Conservation (phyloP, 345 rosid genomes). For the Cochlearia excelsa region DNA sequence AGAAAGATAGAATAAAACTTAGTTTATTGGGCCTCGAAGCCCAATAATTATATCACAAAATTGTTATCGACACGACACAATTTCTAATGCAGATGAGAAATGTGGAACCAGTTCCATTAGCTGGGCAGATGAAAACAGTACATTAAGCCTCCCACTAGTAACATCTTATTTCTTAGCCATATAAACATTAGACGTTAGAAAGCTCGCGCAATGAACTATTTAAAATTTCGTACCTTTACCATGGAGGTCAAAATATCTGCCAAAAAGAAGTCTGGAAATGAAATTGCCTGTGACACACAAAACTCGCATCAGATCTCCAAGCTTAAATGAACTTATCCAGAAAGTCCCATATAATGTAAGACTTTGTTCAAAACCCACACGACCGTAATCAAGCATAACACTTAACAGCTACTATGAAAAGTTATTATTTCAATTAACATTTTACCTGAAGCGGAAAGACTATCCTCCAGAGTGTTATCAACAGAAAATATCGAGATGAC, state of each 20-base stretch:
- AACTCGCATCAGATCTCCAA: constrained; percentile 18
- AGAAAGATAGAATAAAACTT: too few species aligned
- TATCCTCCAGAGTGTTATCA: constrained; percentile 90
- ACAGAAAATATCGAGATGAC: constrained; percentile 79
- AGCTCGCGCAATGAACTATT: constrained; percentile 1
- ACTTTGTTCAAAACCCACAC: constrained; percentile 2
- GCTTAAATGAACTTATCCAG: background rate
- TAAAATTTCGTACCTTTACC: constrained; percentile 70
- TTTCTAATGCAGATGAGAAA: constrained; percentile 8
- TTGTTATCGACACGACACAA: background rate
- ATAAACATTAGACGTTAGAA: constrained; percentile 1
- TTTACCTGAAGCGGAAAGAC: constrained; percentile 90
- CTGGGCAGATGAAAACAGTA: constrained; percentile 6
- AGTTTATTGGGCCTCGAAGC: too few species aligned
- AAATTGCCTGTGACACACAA: constrained; percentile 62
- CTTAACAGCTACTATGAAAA: constrained; percentile 5
- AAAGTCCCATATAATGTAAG: background rate
- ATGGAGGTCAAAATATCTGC: constrained; percentile 94
- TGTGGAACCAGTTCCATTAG: background rate
- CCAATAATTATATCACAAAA: too few species aligned
- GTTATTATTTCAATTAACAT: constrained; percentile 5
- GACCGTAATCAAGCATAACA: background rate
- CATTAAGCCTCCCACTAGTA: constrained; percentile 6
- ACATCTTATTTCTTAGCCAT: constrained; percentile 11
- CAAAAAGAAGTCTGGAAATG: constrained; percentile 94